Evolutionary conservation across 805 yeast genomes (phyloP).

Genomic region (Osmozyma mogii): DNA sequence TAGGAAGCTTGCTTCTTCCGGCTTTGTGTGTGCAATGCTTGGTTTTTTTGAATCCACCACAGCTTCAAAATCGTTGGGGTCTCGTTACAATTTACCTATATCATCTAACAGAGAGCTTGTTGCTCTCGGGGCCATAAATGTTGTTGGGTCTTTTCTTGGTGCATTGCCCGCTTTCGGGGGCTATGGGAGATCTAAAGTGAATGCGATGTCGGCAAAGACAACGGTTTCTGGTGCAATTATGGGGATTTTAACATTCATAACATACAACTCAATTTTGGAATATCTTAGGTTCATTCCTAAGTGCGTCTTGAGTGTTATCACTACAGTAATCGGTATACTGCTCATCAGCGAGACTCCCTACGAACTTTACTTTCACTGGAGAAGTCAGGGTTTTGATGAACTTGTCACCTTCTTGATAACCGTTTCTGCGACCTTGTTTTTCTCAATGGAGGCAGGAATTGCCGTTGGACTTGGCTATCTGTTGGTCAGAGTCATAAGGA

Average conservation of each 20-base stretch:
- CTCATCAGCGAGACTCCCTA: conserved; percentile 71
- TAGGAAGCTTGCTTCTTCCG: conserved; percentile 55
- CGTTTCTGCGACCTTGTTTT: conserved; percentile 50
- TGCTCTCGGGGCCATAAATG: conserved; percentile 74
- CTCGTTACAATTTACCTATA: conserved; percentile 60
- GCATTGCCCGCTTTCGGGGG: conserved; percentile 94
- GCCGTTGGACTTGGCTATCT: conserved; percentile 81
- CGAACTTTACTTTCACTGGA: conserved; percentile 67
- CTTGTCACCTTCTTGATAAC: conserved; percentile 62
- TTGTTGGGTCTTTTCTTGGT: conserved; percentile 55
- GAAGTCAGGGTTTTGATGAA: conserved; percentile 71
- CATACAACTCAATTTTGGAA: conserved; percentile 52
- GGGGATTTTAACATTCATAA: conserved; percentile 66
- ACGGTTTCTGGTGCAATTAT: conserved; percentile 77
- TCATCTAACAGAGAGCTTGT: conserved; percentile 87
- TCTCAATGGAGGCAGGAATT: conserved; percentile 84
- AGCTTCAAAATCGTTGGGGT: conserved; percentile 80
- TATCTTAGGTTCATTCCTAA: conserved; percentile 67
- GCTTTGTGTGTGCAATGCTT: conserved; percentile 67
- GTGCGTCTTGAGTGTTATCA: conserved; percentile 73
- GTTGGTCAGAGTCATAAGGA: conserved; percentile 67
- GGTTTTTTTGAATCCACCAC: conserved; percentile 94
- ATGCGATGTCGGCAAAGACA: conserved; percentile 76
- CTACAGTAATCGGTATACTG: conserved; percentile 68
- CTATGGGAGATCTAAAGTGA: conserved; percentile 86